These are phyloP conservation scores for Mycena galopus DNA, from an alignment of 768 basidiomycete genomes.

Conservation along the genomic window DNA sequence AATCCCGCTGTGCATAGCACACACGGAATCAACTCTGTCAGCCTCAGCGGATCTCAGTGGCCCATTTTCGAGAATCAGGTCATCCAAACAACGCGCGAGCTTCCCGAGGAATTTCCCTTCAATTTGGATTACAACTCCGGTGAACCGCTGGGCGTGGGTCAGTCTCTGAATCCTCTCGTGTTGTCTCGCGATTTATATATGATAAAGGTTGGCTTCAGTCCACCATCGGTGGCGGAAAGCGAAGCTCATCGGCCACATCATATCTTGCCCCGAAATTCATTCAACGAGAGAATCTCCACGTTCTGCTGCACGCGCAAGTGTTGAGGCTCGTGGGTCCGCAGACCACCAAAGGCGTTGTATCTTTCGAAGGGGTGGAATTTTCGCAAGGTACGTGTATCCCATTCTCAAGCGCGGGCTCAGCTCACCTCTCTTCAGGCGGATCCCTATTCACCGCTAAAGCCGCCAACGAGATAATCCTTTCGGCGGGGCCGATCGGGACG, in stretches of 20 bases:
- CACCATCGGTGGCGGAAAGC: conserved; percentile 40
- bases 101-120: too few species aligned
- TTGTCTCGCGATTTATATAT: background rate
- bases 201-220: conserved; percentile 43
- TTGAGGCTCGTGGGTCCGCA: conserved; percentile 30
- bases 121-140: conserved; percentile 47
- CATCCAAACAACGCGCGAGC: conserved; percentile 46
- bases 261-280: conserved; percentile 44
- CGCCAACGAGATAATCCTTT: conserved; percentile 46
- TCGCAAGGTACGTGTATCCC: conserved; percentile 21
- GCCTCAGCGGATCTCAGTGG: conserved; percentile 43
- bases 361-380: conserved; percentile 37
- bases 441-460: conserved; percentile 32
- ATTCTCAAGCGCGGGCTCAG: background rate
- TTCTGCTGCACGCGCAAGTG: conserved; percentile 43
- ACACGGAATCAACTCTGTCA: conserved; percentile 47
- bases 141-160: conserved; percentile 44
- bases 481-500: conserved; percentile 48
- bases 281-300: conserved; percentile 43
- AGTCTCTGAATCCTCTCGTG: background rate
- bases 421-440: conserved; percentile 1
- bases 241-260: conserved; percentile 47
- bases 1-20: conserved; percentile 52
- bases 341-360: background rate
- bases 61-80: conserved; percentile 45